Evolutionary conservation across 2,329 filamentous ascomycete species (phyloP), one percentile per base, ranked within the genome.

Genomic region (Neurospora sp.): DNA sequence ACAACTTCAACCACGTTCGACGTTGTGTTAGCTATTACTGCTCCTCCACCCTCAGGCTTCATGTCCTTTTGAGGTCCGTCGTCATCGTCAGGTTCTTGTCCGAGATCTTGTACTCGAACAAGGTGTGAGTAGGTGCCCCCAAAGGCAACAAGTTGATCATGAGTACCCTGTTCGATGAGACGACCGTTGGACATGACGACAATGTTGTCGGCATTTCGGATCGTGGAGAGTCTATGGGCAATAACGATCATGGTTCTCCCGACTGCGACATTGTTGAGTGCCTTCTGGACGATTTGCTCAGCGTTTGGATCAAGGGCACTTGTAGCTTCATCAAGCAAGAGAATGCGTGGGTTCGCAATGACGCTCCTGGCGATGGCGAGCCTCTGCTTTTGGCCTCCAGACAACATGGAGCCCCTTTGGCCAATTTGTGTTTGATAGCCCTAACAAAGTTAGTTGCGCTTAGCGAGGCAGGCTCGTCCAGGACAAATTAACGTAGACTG

Each of bases 261-360:
- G 46, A 83, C 80, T 0, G 87, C 86, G 0, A 89, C 82, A n/a
- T 81, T 81, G 71, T 85, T 83, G 23, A 89, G 80, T 0, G 87
- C 86, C 39, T 82, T 79, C 73, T 89, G 87, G 1, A 89, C 86
- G 8, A 86, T 81, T 3, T 81, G 78, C 69, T 83, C 82, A 1
- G 82, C 79, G 1, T 81, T 79, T 4, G 81, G 79, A 66, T 83
- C 81, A 41, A 83, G 78, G 0, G 88, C 87, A 67, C 85, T 88
- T 0, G 89, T 91, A 0, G 89, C 89, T 78, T 91, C 89, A 71
- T 91, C 90, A 6, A 89, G 80, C 19, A 92, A 86, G 3, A 92
- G 80, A 52, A 92, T 89, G 3, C 84, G 83, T 1, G 90, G 88
- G 70, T 88, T 80, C 57, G 87, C 87, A 68, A 91, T 82, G 70